Conservation (phyloP, 164 flowering plant genomes). For the Tinospora cordifolia region DNA sequence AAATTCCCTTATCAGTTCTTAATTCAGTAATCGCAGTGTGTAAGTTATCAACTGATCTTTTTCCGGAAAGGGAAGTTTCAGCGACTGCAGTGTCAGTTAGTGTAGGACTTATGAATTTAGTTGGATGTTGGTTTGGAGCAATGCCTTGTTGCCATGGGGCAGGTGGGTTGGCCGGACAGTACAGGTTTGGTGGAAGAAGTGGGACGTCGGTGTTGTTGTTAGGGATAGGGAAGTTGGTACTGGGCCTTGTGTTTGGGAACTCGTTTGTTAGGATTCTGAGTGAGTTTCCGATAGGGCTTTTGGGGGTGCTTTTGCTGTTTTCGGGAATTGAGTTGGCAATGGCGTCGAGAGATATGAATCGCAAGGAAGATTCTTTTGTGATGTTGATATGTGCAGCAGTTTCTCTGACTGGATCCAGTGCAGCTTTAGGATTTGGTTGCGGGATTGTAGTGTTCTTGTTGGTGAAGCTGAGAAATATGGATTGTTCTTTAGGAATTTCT, state of each 20-base stretch:
- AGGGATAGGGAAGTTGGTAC: slow-evolving; percentile 55
- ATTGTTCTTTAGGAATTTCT: slow-evolving; percentile 20
- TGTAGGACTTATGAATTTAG: slow-evolving; percentile 69
- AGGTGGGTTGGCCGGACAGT: slow-evolving; percentile 82
- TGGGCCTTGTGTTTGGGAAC: slow-evolving; percentile 67
- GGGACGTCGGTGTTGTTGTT: slow-evolving; percentile 60
- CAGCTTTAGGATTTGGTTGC: slow-evolving; percentile 76
- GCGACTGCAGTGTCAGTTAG: slow-evolving; percentile 61
- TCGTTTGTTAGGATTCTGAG: slow-evolving; percentile 61
- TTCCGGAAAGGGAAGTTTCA: slow-evolving; percentile 58
- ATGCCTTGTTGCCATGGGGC: slow-evolving; percentile 92
- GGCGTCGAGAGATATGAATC: slow-evolving; percentile 73
- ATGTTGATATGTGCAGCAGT: slow-evolving; percentile 83
- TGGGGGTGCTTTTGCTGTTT: slow-evolving; percentile 70
- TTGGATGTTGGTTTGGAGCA: slow-evolving; percentile 89
- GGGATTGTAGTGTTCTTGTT: slow-evolving; percentile 62
- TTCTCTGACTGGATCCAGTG: slow-evolving; percentile 76
- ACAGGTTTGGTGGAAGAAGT: slow-evolving; percentile 69
- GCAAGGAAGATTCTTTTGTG: slow-evolving; percentile 76
- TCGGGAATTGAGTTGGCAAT: slow-evolving; percentile 84
- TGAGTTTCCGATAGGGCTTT: slow-evolving; percentile 63
- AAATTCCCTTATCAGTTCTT: slow-evolving; percentile 66
- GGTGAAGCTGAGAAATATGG: slow-evolving; percentile 53
- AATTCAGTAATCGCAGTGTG: slow-evolving; percentile 88
- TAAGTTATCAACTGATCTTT: slow-evolving; percentile 63